Base-by-base conservation (phyloP, 2,329 filamentous ascomycete genomes). In the Aspergillus bombycis region DNA sequence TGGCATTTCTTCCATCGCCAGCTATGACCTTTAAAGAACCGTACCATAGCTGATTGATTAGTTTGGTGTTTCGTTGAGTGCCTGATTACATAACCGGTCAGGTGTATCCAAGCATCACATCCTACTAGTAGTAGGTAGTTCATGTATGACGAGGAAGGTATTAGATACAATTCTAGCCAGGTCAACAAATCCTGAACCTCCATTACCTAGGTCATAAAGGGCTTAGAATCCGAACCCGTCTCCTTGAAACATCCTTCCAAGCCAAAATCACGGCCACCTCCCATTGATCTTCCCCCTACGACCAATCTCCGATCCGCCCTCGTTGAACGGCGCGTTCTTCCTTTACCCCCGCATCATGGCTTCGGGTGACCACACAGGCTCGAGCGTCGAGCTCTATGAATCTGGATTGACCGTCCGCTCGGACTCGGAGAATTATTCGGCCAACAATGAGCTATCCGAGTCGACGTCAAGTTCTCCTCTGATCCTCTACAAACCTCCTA, bases 401-500 rank as follows among this genome's bases (percentile, higher is more conserved):
- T 80, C 78, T n/a, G 71, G 76, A 41, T 59, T 80, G 64, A 82
- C 80, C 4, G 75, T 82, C 57, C 80, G 80, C 55, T 82, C 80
- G n/a, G 80, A 82, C 66, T 82, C 80, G 28, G 80, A 82, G 67
- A 79, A 79, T 68, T 82, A 82, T 68, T 81, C 80, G 7, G 68
- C 79, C 65, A 75, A 79, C 68, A 72, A 78, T 61, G 77, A 79
- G 53, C 70, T 74, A 10, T 72, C 74, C 43, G 69, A 77, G 50
- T 73, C 79, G 60, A 69, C 76, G 50, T 72, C 77, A 43, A 74
- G 76, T 70, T 75, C 80, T 50, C 73, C 78, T 32, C 62, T 81
- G 67, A 73, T 81, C 63, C 86, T 98, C 54, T 99, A 98, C 85
- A 88, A 89, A 68, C 93, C 94, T 4, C 94, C 95, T 2, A 96